Conservation (phyloP, 768 basidiomycete genomes). For the Pholiota conissans region DNA sequence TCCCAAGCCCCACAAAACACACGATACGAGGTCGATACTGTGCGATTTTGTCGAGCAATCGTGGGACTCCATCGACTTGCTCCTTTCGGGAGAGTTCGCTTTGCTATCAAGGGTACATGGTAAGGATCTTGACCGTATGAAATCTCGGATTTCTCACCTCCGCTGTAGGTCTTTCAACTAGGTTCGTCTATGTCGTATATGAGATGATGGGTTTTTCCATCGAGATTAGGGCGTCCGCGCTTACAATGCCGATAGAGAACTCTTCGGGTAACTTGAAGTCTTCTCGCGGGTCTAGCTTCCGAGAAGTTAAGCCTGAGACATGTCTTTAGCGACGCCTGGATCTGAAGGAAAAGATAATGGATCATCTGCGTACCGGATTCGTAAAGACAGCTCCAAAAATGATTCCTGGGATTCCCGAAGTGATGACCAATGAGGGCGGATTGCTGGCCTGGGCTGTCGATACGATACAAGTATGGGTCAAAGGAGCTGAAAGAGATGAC, state of each 20-base stretch:
- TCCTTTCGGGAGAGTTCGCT: constrained; percentile 55
- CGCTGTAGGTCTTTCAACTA: constrained; percentile 68
- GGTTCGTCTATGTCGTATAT: constrained; percentile 60
- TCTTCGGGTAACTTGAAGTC: constrained; percentile 58
- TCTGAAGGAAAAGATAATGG: background rate
- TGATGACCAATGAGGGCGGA: constrained; percentile 77
- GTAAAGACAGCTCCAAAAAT: constrained; percentile 78
- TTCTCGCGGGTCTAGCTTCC: constrained; percentile 52
- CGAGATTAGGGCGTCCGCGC: constrained; percentile 18
- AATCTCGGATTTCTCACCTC: constrained; percentile 39
- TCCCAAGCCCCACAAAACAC: constrained; percentile 78
- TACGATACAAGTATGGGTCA: background rate
- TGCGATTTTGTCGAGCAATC: constrained; percentile 59
- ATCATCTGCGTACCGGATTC: constrained; percentile 49
- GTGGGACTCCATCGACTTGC: constrained; percentile 52
- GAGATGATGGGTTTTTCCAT: background rate
- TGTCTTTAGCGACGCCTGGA: too few species aligned
- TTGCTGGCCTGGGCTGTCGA: constrained; percentile 58
- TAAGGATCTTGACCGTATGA: background rate
- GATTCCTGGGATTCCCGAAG: constrained; percentile 78
- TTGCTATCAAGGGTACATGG: constrained; percentile 34
- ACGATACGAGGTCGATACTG: constrained; percentile 61
- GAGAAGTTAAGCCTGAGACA: constrained; percentile 54
- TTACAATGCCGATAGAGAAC: constrained; percentile 67
- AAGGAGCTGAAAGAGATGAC: background rate